phyloP scores from a whole-genome alignment of 441 rosid species.

The Melianthus villosus region DNA sequence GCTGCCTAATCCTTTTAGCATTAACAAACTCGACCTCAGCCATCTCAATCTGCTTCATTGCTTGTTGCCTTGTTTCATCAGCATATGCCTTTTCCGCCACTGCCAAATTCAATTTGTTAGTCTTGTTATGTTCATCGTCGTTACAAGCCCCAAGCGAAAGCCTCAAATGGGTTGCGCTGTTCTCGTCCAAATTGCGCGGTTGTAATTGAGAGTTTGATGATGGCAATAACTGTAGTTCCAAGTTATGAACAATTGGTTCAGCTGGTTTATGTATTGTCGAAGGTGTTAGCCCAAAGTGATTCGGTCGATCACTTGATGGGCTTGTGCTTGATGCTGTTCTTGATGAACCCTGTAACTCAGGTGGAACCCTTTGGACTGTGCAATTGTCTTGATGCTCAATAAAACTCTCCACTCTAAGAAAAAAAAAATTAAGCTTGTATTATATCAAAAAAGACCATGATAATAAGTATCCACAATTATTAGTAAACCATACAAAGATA shows the following conservation, averaged over 20 bases:
- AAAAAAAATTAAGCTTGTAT: neutral
- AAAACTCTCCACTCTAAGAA: conserved; percentile 79
- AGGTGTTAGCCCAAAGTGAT: too few relatives aligned
- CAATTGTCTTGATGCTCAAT: conserved; percentile 94
- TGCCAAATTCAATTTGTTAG: conserved; percentile 51
- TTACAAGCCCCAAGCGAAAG: conserved; percentile 40
- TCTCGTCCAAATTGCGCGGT: conserved; percentile 16
- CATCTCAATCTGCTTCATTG: conserved; percentile 63
- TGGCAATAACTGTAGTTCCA: conserved; percentile 71
- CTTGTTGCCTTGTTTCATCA: conserved; percentile 61
- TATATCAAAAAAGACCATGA: neutral
- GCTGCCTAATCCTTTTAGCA: conserved; percentile 76
- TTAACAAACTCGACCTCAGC: conserved; percentile 70
- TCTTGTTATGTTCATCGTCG: conserved; percentile 16
- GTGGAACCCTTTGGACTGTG: conserved; percentile 33
- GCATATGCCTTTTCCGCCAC: conserved; percentile 67
- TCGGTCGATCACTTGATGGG: conserved; percentile 69
- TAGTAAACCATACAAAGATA: too few relatives aligned
- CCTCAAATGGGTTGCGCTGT: conserved; percentile 25
- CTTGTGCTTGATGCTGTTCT: conserved; percentile 72
- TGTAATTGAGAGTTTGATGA: conserved; percentile 17
- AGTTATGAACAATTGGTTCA: conserved; percentile 24
- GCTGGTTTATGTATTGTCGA: too few relatives aligned
- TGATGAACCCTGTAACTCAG: conserved; percentile 44
- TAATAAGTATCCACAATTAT: neutral